phyloP scores from a whole-genome alignment of 768 basidiomycete genomes.

The Mycena alexandri region DNA sequence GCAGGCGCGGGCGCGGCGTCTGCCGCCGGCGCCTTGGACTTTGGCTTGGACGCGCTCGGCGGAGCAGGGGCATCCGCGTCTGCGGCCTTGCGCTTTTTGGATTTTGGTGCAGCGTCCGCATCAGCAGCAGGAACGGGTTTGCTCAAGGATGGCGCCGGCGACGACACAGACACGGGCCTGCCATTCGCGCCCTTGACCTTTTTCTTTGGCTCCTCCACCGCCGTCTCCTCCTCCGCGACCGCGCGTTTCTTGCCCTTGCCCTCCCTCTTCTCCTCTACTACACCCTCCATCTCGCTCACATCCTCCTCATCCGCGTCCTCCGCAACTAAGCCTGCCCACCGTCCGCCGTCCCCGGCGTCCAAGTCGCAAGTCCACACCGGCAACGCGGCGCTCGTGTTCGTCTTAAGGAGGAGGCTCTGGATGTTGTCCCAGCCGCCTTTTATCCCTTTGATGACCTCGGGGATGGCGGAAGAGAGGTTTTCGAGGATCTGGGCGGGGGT shows the following conservation, averaged over 20 bases:
- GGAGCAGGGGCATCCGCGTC: constrained; percentile 9
- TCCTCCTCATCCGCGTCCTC: constrained; percentile 43
- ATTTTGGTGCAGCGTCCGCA: constrained; percentile 37
- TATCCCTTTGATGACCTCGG: constrained; percentile 76
- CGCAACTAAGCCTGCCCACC: constrained; percentile 67
- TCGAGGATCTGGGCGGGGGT: constrained; percentile 78
- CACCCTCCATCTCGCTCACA: constrained; percentile 28
- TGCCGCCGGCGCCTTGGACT: not conserved
- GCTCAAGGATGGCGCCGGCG: constrained; percentile 12
- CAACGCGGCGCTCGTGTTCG: constrained; percentile 83
- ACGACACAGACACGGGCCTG: constrained; percentile 29
- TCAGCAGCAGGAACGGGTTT: constrained; percentile 10
- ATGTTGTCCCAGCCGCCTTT: constrained; percentile 92
- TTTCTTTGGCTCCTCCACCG: constrained; percentile 59
- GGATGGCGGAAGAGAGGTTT: constrained; percentile 85
- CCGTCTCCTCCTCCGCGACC: constrained; percentile 52
- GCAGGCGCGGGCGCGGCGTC: constrained; percentile 27
- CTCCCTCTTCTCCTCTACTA: constrained; percentile 42
- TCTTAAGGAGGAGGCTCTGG: constrained; percentile 91
- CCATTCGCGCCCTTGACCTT: constrained; percentile 52
- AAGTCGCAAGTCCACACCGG: constrained; percentile 92
- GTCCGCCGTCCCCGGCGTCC: constrained; percentile 66
- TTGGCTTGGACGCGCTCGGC: constrained; percentile 30
- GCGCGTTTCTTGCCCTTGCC: constrained; percentile 54
- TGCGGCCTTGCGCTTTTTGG: constrained; percentile 37